Evolutionary conservation across 768 basidiomycete species (phyloP).

Genomic region (Mycena albidolilacea): DNA sequence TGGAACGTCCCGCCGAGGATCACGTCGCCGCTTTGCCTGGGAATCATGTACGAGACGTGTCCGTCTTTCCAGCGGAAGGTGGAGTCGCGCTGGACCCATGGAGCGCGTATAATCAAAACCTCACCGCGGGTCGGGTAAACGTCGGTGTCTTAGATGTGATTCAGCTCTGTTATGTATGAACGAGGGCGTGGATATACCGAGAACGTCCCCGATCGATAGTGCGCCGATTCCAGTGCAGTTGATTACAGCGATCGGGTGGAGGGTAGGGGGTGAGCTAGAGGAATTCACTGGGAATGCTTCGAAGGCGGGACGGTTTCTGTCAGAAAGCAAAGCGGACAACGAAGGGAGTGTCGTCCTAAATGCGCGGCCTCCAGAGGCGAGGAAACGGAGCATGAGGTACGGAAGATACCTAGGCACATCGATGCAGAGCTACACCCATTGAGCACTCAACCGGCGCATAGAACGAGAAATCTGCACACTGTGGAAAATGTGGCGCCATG

Average conservation of each 20-base stretch:
- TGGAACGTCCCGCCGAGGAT: slow-evolving; percentile 38
- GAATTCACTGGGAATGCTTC: slow-evolving; percentile 11
- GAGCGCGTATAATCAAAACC: slow-evolving; percentile 67
- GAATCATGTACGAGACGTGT: slow-evolving; percentile 35
- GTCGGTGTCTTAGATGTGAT: slow-evolving; percentile 4
- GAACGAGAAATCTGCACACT: background rate
- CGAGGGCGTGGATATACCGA: slow-evolving; percentile 55
- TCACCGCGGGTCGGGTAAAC: slow-evolving; percentile 75
- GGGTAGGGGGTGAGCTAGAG: background rate
- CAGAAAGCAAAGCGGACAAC: slow-evolving; percentile 27
- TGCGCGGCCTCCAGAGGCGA: slow-evolving; percentile 25
- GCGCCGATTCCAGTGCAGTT: slow-evolving; percentile 55
- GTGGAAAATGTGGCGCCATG: slow-evolving; percentile 22
- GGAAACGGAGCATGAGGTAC: slow-evolving; percentile 31
- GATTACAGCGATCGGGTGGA: slow-evolving; percentile 25
- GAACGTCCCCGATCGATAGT: slow-evolving; percentile 68
- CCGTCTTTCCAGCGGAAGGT: slow-evolving; percentile 10
- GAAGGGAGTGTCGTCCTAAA: slow-evolving; percentile 30
- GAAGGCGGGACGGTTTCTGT: slow-evolving; percentile 14
- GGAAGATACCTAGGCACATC: slow-evolving; percentile 37
- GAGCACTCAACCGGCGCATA: background rate
- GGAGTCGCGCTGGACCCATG: slow-evolving; percentile 48
- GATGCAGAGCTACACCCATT: slow-evolving; percentile 12
- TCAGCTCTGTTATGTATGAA: background rate
- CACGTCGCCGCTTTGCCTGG: slow-evolving; percentile 38